Base-by-base conservation (phyloP, 1,284 basidiomycete genomes). In the Heterobasidion irregulare region DNA sequence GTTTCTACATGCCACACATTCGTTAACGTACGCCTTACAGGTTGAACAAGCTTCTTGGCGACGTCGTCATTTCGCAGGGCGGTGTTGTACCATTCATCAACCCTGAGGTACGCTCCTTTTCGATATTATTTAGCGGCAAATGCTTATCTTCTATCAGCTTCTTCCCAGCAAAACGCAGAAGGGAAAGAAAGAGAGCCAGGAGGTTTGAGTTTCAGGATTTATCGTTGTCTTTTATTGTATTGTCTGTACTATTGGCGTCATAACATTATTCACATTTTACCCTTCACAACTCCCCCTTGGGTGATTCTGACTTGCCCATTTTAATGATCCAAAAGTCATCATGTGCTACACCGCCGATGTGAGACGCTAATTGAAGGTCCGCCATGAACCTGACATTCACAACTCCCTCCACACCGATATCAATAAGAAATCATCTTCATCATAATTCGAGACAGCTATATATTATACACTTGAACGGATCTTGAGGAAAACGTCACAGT, bases 61-160 rank as follows among this genome's bases (percentile, higher is more conserved):
- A 84, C 63, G 92, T 94, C 61, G 85, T 91, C 67, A 94, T 94
- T 75, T 91, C 87, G 26, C 91, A 94, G 67, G 92, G 92, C 75
- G 92, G 92, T 84, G 92, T 94, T 56, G 83, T 94, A 47, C 92
- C 92, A 53, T 78, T 80, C 86, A 78, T 78, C 63, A 72, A 76
- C 65, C 72, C 76, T 50, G 75, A 73, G 62, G 71, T 74, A 57
- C 19, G 69, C 62, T 13, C 12, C 38, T 1, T 41, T 12, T 41
- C 8, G 38, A 54, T 5, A 50, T 18, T 13, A 6, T 7, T 8
- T 36, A 26, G 26, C 13, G 8, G 5, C 58, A 62, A 34, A 59
- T 46, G 36, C 34, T 34, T 50, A 38, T 36, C 41, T 18, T 41
- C 12, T 46, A 41, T 12, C 44, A 86, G 77, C 82, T 89, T 60